These are phyloP conservation scores for Acacia concinna DNA, from an alignment of 331 rosid species.

Conservation along the genomic window DNA sequence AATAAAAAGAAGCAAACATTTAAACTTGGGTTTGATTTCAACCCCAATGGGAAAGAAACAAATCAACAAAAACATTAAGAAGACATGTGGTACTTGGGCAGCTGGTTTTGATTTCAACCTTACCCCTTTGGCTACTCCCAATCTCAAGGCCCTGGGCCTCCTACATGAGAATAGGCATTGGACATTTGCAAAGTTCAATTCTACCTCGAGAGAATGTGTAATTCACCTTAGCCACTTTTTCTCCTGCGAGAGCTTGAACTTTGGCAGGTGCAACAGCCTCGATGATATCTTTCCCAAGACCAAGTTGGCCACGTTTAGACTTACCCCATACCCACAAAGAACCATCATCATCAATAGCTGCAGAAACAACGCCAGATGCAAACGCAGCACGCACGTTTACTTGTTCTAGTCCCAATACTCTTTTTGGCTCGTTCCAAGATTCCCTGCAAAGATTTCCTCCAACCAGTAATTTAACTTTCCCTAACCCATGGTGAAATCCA, in stretches of 20 bases:
- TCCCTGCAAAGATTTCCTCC: constrained; percentile 47
- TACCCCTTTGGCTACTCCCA: not conserved
- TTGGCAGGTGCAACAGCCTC: constrained; percentile 60
- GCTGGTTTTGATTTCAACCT: not conserved
- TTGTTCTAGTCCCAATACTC: constrained; percentile 57
- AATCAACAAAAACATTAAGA: not conserved
- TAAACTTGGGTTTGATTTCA: not conserved
- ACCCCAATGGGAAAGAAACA: not conserved
- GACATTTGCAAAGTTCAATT: not conserved
- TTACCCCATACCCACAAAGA: constrained; percentile 91
- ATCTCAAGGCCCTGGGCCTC: not conserved
- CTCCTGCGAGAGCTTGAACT: constrained; percentile 63
- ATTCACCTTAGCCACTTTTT: constrained; percentile 70
- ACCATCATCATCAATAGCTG: constrained; percentile 84
- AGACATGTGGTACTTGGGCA: not conserved
- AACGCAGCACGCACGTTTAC: constrained; percentile 62
- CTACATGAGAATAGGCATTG: not conserved
- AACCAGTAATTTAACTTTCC: not conserved
- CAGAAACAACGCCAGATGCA: constrained; percentile 88
- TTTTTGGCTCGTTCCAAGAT: constrained; percentile 71
- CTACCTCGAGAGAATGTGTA: not conserved
- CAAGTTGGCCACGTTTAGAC: constrained; percentile 89
- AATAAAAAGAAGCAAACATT: not conserved
- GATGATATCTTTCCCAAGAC: constrained; percentile 58
- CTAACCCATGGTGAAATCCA: not conserved